Evolutionary conservation across 306 rosid genomes (phyloP).

Genomic region (Acacia crassicarpa): DNA sequence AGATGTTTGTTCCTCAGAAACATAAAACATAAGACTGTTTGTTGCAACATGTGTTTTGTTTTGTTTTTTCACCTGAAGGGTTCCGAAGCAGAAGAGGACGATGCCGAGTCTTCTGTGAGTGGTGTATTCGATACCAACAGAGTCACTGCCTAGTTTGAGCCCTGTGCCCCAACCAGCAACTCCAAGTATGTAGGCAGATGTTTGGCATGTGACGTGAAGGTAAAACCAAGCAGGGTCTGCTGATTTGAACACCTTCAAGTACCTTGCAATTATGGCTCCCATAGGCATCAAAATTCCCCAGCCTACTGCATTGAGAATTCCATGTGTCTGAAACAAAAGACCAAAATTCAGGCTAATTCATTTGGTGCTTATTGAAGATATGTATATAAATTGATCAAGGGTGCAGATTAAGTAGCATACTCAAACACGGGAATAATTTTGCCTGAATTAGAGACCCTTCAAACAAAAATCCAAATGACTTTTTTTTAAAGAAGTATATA

Average conservation of each 20-base stretch:
- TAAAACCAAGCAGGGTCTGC: slow-evolving; percentile 99
- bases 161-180: slow-evolving; percentile 99
- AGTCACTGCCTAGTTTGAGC: slow-evolving; percentile 78
- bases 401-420: not conserved
- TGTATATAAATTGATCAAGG: not conserved
- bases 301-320: slow-evolving; percentile 68
- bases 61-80: slow-evolving; percentile 54
- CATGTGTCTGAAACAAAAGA: slow-evolving; percentile 55
- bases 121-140: slow-evolving; percentile 37
- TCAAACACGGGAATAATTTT: not conserved
- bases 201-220: slow-evolving; percentile 84
- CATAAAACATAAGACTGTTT: no score
- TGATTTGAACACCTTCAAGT: slow-evolving; percentile 71
- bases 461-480: not conserved
- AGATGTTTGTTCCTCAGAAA: not conserved
- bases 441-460: not conserved
- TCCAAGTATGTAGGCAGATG: slow-evolving; percentile 80
- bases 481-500: not conserved
- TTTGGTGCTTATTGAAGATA: not conserved
- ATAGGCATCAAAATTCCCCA: slow-evolving; percentile 84
- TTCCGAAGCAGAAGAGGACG: slow-evolving; percentile 73
- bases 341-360: not conserved
- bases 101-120: slow-evolving; percentile 74
- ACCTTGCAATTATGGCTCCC: slow-evolving; percentile 80
- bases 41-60: not conserved